Evolutionary conservation across 345 rosid genomes (phyloP), one percentile per base, ranked within the genome.

Genomic region (Camelina hispida): DNA sequence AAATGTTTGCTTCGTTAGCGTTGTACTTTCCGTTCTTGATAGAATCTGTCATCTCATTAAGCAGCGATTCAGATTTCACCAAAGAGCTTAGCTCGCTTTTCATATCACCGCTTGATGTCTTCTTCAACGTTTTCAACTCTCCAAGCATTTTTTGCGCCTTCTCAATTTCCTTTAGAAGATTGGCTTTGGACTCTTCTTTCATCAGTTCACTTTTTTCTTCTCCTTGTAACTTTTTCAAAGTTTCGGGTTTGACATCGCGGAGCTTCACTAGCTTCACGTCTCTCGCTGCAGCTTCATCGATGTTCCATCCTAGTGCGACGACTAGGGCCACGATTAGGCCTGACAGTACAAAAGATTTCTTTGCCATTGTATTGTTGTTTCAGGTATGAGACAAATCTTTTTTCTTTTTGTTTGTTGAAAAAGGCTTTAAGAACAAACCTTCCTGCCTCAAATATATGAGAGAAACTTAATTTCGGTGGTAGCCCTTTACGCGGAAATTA

Each of bases 21-120:
- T 58, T 71, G 38, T 34, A 64, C n/a, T 59, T 63, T 48, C 72
- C 80, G 2, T 42, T 77, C 60, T 77, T 77, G 28, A 77, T 8
- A 47, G 76, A 43, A 0, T 64, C 47, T 32, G 76, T 47, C 1
- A 77, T 64, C 1, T 77, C 80, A 22, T 64, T 3, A 48, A 77
- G 80, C 15, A 77, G 7, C 18, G 76, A 17, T 64, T 77, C 80
- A 16, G 72, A 77, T 71, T 77, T 77, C 80, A 77, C 62, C 57
- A 77, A 48, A 17, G 66, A 47, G 15, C 15, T 22, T 54, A 77
- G 11, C 20, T 77, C 80, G 0, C 22, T 25, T 64, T 77, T 77
- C 72, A 71, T 13, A 47, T 77, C 76, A 17, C 53, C 71, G 14
- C 6, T 70, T 77, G 76, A 56, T 47, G 64, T 2, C 44, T 70